Conservation (phyloP, 2,329 filamentous ascomycete species). For the Fusarium irregulare region DNA sequence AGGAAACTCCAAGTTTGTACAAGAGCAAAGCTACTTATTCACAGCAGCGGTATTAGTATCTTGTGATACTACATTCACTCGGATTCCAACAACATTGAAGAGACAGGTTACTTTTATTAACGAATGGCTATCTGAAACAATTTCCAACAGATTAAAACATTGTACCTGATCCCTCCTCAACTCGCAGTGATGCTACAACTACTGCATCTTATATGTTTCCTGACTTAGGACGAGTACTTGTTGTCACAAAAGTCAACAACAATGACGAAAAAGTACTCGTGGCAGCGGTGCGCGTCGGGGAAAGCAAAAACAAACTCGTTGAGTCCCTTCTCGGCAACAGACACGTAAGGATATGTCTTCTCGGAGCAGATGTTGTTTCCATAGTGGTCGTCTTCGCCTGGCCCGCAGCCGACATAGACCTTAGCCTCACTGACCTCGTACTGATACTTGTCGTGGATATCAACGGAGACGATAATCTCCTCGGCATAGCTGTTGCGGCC, state of each 20-base stretch:
- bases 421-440: slow-evolving; percentile 11
- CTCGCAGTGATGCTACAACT: background rate
- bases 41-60: too few relatives aligned
- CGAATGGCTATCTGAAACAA: slow-evolving; percentile 34
- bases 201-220: background rate
- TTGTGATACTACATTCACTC: background rate
- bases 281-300: slow-evolving; percentile 32
- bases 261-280: slow-evolving; percentile 42
- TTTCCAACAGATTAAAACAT: slow-evolving; percentile 20
- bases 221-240: slow-evolving; percentile 10
- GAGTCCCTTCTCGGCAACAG: slow-evolving; percentile 13
- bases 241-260: slow-evolving; percentile 41
- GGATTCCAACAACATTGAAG: slow-evolving; percentile 1
- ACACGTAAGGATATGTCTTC: slow-evolving; percentile 9
- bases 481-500: background rate
- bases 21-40: too few relatives aligned
- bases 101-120: slow-evolving; percentile 34
- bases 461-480: slow-evolving; percentile 31
- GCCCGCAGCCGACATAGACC: background rate
- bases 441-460: slow-evolving; percentile 33
- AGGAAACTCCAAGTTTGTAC: too few relatives aligned
- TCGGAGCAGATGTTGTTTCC: background rate
- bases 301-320: slow-evolving; percentile 10
- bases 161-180: slow-evolving; percentile 31
- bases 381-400: background rate